Percentiles rank a stretch among this genome's conserved stretches.
These are phyloP conservation scores for Pelargonium fulgidum DNA, from an alignment of 441 rosid genomes.

Conservation along the genomic window DNA sequence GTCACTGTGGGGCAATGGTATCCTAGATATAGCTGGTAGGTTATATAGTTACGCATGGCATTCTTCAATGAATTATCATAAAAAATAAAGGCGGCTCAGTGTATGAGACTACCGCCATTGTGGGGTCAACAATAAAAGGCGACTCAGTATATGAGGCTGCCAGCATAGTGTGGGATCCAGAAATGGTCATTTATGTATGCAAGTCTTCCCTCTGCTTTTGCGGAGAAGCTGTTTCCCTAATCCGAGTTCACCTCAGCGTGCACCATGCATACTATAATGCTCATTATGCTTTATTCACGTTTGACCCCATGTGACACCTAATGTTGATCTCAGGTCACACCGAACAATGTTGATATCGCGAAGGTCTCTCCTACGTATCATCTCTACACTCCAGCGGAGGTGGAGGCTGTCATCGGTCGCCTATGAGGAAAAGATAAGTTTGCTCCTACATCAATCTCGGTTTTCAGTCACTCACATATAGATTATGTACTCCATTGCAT, in stretches of 20 bases:
- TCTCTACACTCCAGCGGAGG: constrained; percentile 88
- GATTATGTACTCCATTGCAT: constrained; percentile 6
- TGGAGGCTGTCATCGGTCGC: constrained; percentile 79
- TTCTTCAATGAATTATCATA: too few relatives aligned
- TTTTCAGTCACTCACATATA: neutral
- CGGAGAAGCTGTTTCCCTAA: too few relatives aligned
- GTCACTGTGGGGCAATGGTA: too few relatives aligned
- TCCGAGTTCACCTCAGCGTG: too few relatives aligned
- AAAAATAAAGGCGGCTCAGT: too few relatives aligned
- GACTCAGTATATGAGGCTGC: too few relatives aligned
- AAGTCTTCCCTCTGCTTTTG: neutral
- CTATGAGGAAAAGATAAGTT: constrained; percentile 32
- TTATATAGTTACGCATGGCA: too few relatives aligned
- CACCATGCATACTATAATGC: neutral
- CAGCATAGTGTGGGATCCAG: too few relatives aligned
- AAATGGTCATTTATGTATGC: too few relatives aligned
- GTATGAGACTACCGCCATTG: too few relatives aligned
- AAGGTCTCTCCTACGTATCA: constrained; percentile 83
- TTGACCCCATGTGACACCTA: neutral
- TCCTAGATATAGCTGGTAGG: too few relatives aligned
- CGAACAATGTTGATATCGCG: constrained; percentile 92
- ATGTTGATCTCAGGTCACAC: constrained; percentile 61
- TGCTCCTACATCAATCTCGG: neutral
- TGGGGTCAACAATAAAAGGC: too few relatives aligned
- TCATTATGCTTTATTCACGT: neutral